Conservation (phyloP, 208 protist genomes). For the Leishmania martiniquensis region DNA sequence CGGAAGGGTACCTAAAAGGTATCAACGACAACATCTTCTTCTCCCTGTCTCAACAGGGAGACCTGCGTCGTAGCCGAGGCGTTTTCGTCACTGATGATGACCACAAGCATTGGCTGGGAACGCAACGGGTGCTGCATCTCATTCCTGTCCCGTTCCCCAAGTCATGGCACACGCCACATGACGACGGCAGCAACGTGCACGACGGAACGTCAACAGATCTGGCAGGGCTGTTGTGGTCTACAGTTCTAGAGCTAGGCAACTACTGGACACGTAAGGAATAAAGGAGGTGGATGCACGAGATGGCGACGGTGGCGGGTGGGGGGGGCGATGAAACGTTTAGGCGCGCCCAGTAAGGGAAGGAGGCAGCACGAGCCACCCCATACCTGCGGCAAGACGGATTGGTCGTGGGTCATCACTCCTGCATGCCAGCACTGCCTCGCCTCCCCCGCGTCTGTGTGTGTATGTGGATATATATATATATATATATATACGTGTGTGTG, state of each 20-base stretch:
- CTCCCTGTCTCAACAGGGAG: not conserved
- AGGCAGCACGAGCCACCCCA: not conserved
- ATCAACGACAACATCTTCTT: constrained; percentile 36
- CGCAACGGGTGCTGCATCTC: constrained; percentile 74
- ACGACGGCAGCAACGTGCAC: constrained; percentile 60
- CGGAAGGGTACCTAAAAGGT: not conserved
- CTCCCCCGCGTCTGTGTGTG: not conserved
- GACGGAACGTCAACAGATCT: constrained; percentile 56
- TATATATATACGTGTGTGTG: no score
- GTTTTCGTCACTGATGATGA: constrained; percentile 55
- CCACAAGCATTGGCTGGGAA: constrained; percentile 81
- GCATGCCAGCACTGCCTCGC: not conserved
- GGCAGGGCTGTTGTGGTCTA: constrained; percentile 42
- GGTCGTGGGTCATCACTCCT: not conserved
- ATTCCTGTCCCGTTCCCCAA: constrained; percentile 72
- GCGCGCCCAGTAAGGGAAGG: not conserved
- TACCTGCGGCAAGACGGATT: not conserved
- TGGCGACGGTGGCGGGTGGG: not conserved
- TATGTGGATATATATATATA: no score
- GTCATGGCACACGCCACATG: constrained; percentile 59
- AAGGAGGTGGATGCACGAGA: not conserved
- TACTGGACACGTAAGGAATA: constrained; percentile 33
- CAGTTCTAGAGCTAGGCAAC: constrained; percentile 39
- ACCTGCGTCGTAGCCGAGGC: not conserved
- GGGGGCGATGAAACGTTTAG: not conserved